Conservation (phyloP, 2,329 filamentous ascomycete species). For the Aspergillus udagawae region DNA sequence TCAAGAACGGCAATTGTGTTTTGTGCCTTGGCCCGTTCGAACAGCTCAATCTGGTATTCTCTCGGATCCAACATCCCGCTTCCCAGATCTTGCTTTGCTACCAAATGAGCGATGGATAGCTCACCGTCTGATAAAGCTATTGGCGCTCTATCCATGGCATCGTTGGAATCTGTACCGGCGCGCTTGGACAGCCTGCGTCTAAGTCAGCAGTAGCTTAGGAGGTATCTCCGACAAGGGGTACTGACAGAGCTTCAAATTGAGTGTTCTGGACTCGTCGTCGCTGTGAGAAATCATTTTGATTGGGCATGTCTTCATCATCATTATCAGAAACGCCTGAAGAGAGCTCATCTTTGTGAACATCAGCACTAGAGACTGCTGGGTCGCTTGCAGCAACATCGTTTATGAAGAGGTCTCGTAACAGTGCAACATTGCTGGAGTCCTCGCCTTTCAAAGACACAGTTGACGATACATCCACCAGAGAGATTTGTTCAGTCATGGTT, state of each 20-base stretch:
- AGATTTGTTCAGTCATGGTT: neutral
- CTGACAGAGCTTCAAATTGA: constrained; percentile 47
- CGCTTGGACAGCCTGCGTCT: constrained; percentile 36
- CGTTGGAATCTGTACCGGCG: constrained; percentile 40
- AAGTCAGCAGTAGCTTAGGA: constrained; percentile 1
- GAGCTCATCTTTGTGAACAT: constrained; percentile 6
- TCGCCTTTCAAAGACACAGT: neutral
- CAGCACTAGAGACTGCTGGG: neutral
- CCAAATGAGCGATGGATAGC: constrained; percentile 51
- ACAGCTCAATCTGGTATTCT: constrained; percentile 90
- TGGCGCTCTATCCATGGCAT: constrained; percentile 34
- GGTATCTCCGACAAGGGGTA: constrained; percentile 2
- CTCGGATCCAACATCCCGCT: constrained; percentile 71
- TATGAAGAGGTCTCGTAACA: neutral
- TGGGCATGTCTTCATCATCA: constrained; percentile 21
- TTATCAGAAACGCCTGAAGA: constrained; percentile 26
- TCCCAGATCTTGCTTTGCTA: constrained; percentile 50
- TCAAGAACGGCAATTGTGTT: constrained; percentile 93
- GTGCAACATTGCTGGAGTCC: neutral
- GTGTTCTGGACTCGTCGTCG: constrained; percentile 50
- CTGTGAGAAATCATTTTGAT: constrained; percentile 32
- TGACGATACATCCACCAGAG: neutral
- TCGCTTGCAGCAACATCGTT: neutral
- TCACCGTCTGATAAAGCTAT: constrained; percentile 40
- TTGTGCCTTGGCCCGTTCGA: constrained; percentile 74